Evolutionary conservation across 495 filamentous ascomycete genomes (phyloP), one percentile per base, ranked within the genome.

Genomic region (Lophiotrema nucula): DNA sequence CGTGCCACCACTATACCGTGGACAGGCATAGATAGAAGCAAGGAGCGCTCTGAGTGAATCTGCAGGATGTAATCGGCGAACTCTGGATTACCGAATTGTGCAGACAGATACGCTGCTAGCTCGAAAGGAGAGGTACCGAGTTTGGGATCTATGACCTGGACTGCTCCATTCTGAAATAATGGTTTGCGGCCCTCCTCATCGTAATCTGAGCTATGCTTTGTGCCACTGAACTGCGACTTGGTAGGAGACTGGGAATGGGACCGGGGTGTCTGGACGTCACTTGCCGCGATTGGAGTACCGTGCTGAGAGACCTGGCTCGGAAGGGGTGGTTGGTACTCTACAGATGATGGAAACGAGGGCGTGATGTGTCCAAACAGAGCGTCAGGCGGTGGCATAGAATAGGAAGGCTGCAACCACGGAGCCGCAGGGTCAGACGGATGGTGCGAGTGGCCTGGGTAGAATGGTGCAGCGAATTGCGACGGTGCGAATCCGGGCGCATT

Each of bases 1-100:
- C 69, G 39, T 22, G 62, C 55, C 15, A 72, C 53, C 5, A 74
- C 49, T 23, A 72, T 55, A 22, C 58, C 63, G 51, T 72, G 70
- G 13, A 63, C 67, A 39, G 64, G 66, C 56, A 65, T 58, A 21
- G 56, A 49, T 15, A 62, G 44, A 33, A 56, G 31, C 31, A 41
- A 10, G 21, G 18, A 27, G n/a, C 24, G 28, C 3, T 47, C 37
- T n/a, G 66, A 37, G 41, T 31, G 43, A 60, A 67, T 16, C 62
- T 58, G 24, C 18, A 74, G 51, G 22, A 68, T 51, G 47, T 59
- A 70, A 45, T 74, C 71, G 3, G 70, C 61, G 28, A 71, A 60
- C n/a, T 65, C 55, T 2, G 62, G 49, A 44, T 68, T 65, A 6
- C 60, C 66, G 42, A 69, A 67, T 8, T 68, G 62, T 24, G 62